These are phyloP conservation scores for Neurospora sp. DNA, from an alignment of 495 filamentous ascomycete genomes.

Conservation along the genomic window DNA sequence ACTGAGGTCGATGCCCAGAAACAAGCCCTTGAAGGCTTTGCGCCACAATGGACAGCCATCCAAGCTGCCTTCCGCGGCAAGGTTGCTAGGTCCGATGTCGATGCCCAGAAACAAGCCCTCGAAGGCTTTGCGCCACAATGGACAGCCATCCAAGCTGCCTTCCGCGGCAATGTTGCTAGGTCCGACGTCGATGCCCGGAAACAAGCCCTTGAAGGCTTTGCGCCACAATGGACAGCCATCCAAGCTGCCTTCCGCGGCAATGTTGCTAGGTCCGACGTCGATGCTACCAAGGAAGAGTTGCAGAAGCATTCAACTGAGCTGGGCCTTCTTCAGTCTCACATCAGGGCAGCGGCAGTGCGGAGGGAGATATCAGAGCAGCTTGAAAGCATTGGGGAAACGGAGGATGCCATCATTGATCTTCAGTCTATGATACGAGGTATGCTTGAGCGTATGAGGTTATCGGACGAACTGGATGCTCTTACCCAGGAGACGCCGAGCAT, in stretches of 20 bases:
- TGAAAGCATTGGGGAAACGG: slow-evolving; percentile 29
- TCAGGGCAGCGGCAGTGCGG: slow-evolving; percentile 39
- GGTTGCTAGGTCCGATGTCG: too few species aligned
- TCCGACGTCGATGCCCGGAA: too few species aligned
- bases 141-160: too few species aligned
- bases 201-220: too few species aligned
- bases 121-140: too few species aligned
- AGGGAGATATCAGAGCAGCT: slow-evolving; percentile 35
- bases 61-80: slow-evolving; percentile 37
- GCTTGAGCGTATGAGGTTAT: slow-evolving; percentile 37
- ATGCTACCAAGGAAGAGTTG: slow-evolving; percentile 28
- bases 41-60: slow-evolving; percentile 35
- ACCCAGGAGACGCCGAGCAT: slow-evolving; percentile 47
- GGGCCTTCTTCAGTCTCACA: slow-evolving; percentile 28
- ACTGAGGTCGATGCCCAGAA: slow-evolving; percentile 24
- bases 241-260: slow-evolving; percentile 8
- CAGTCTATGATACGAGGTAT: slow-evolving; percentile 44
- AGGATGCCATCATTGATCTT: slow-evolving; percentile 31
- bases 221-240: too few species aligned
- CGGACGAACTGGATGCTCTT: slow-evolving; percentile 46
- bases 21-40: slow-evolving; percentile 30
- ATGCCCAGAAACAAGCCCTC: too few species aligned
- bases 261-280: slow-evolving; percentile 32
- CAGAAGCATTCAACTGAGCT: slow-evolving; percentile 25
- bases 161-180: too few species aligned